Evolutionary conservation across 768 basidiomycete genomes (phyloP).

Genomic region (Auricularia cornea): DNA sequence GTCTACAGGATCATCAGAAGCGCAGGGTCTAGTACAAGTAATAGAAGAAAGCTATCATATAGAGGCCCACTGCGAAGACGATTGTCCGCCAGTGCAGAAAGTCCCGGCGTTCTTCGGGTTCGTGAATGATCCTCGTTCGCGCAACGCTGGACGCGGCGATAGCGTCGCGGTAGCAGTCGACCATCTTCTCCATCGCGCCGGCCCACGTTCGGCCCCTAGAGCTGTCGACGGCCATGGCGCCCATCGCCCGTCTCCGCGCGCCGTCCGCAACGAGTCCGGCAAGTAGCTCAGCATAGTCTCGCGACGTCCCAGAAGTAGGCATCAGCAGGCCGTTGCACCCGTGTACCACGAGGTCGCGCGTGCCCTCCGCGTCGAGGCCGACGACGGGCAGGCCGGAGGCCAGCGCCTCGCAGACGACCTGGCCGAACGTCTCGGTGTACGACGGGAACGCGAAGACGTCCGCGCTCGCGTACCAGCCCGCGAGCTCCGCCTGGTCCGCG

Average conservation of each 20-base stretch:
- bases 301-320: background rate
- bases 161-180: slow-evolving; percentile 6
- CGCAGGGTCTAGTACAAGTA: too few relatives aligned
- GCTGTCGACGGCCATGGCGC: slow-evolving; percentile 10
- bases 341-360: slow-evolving; percentile 1
- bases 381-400: slow-evolving; percentile 37
- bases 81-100: too few relatives aligned
- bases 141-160: background rate
- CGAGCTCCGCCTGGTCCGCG: slow-evolving; percentile 26
- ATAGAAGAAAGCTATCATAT: too few relatives aligned
- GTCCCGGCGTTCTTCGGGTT: too few relatives aligned
- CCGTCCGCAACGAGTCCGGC: background rate
- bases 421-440: slow-evolving; percentile 27
- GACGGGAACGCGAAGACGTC: slow-evolving; percentile 30
- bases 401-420: slow-evolving; percentile 36
- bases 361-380: slow-evolving; percentile 32
- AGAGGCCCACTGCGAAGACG: too few relatives aligned
- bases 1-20: too few relatives aligned
- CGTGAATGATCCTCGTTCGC: too few relatives aligned
- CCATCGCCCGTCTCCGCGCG: slow-evolving; percentile 25
- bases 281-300: background rate
- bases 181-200: slow-evolving; percentile 7
- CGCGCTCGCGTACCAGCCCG: slow-evolving; percentile 31
- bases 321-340: slow-evolving; percentile 3
- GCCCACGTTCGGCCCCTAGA: slow-evolving; percentile 3